Evolutionary conservation across 345 rosid species (phyloP).

Genomic region (Populus nigra): DNA sequence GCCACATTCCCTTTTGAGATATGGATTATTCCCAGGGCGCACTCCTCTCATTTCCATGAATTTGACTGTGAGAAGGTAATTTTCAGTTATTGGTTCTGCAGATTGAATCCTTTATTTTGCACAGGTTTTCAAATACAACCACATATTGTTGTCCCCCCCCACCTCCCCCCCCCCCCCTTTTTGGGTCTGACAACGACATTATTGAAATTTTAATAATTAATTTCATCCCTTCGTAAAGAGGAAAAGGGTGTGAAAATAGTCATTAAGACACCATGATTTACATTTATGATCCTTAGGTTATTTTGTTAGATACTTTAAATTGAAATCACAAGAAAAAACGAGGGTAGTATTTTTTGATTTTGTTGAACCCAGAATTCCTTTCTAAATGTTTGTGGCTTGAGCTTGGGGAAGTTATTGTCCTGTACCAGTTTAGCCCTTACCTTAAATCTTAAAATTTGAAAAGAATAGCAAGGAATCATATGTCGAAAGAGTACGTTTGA

Average conservation of each 20-base stretch:
- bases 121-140: background rate
- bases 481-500: background rate
- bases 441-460: background rate
- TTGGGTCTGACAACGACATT: background rate
- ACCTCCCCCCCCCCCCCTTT: too few species aligned
- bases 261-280: background rate
- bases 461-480: background rate
- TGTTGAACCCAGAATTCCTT: background rate
- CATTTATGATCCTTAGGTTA: background rate
- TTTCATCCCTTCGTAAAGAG: background rate
- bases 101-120: background rate
- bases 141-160: background rate
- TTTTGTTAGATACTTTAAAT: background rate
- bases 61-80: conserved; percentile 56
- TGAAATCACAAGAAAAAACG: background rate
- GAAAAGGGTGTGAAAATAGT: background rate
- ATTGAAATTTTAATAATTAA: background rate
- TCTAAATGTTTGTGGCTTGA: background rate
- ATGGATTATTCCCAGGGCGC: conserved; percentile 74
- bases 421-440: background rate
- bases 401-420: background rate
- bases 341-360: background rate
- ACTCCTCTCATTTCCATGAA: conserved; percentile 68
- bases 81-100: background rate
- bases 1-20: conserved; percentile 73